Conservation (phyloP, 2,329 filamentous ascomycete genomes). For the Fusarium anguioides region DNA sequence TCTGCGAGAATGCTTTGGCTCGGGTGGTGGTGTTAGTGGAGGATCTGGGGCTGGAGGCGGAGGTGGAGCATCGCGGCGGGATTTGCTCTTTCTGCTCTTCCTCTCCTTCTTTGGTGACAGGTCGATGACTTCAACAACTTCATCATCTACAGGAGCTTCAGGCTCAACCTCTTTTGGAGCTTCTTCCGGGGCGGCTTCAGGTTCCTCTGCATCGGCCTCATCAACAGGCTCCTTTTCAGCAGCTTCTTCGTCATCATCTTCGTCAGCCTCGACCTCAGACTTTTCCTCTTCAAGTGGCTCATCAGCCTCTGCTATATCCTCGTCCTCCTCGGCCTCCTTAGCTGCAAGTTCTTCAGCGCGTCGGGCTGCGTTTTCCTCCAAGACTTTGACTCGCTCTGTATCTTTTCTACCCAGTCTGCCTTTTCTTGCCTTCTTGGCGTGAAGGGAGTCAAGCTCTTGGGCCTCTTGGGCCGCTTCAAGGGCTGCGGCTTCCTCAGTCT, state of each 20-base stretch:
- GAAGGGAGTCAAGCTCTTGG: slow-evolving; percentile 30
- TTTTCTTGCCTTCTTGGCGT: slow-evolving; percentile 39
- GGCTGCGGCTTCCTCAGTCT: slow-evolving; percentile 38
- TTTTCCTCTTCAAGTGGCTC: slow-evolving; percentile 1
- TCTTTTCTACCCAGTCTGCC: slow-evolving; percentile 42
- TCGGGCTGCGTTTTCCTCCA: slow-evolving; percentile 35
- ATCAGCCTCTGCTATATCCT: slow-evolving; percentile 9
- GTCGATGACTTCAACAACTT: slow-evolving; percentile 61
- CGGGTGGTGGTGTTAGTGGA: slow-evolving; percentile 62
- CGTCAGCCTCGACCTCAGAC: too few relatives aligned
- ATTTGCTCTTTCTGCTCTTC: slow-evolving; percentile 57
- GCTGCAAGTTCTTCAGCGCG: slow-evolving; percentile 38
- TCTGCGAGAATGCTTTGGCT: slow-evolving; percentile 73
- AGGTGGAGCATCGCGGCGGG: slow-evolving; percentile 51
- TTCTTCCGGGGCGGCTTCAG: slow-evolving; percentile 44
- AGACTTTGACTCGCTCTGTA: slow-evolving; percentile 34
- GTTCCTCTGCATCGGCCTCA: slow-evolving; percentile 45
- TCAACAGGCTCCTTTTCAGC: slow-evolving; percentile 27
- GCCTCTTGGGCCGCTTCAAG: slow-evolving; percentile 29
- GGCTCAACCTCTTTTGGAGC: slow-evolving; percentile 49
- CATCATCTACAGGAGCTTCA: slow-evolving; percentile 25
- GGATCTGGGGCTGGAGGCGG: slow-evolving; percentile 59
- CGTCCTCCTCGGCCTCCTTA: slow-evolving; percentile 46
- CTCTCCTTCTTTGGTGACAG: slow-evolving; percentile 58
- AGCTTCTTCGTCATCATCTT: neutral